A percentile compares a stretch with the other conserved stretches of the same genome.
Evolutionary conservation across 768 basidiomycete genomes (phyloP).

Genomic region (Lactarius quietus): DNA sequence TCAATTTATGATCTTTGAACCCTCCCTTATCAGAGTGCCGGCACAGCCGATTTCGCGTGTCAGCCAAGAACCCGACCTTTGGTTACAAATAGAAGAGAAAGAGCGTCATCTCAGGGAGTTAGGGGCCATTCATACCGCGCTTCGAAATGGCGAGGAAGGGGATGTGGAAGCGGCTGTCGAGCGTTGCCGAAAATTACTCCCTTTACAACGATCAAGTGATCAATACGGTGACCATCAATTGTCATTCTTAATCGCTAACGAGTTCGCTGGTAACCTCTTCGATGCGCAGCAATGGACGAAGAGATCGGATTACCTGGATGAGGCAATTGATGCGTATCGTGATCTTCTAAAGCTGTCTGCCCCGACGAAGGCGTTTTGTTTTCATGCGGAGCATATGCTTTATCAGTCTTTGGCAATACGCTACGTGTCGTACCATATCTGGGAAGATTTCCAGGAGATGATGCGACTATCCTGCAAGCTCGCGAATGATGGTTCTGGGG

Average conservation of each 20-base stretch:
- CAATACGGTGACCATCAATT: too few species aligned
- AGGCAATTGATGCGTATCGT: too few species aligned
- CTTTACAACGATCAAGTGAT: background rate
- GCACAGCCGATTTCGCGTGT: too few species aligned
- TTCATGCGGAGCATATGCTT: too few species aligned
- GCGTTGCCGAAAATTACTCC: background rate
- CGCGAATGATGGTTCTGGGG: background rate
- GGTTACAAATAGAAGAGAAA: too few species aligned
- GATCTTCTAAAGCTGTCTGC: too few species aligned
- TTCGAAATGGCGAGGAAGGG: background rate
- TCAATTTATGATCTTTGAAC: too few species aligned
- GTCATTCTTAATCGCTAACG: accelerated
- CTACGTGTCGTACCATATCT: background rate
- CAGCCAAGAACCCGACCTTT: too few species aligned
- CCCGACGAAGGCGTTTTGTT: too few species aligned
- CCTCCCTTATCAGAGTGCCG: too few species aligned
- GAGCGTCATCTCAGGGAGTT: too few species aligned
- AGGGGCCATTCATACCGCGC: background rate
- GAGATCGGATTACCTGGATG: background rate
- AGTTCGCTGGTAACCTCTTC: background rate
- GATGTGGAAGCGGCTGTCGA: background rate
- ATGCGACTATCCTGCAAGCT: background rate
- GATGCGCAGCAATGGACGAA: background rate
- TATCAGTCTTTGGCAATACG: background rate
- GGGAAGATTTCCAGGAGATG: background rate